Percentiles rank a stretch among this genome's conserved stretches.
Evolutionary conservation across 345 rosid species (phyloP).

Genomic region (Microthlaspi erraticum): DNA sequence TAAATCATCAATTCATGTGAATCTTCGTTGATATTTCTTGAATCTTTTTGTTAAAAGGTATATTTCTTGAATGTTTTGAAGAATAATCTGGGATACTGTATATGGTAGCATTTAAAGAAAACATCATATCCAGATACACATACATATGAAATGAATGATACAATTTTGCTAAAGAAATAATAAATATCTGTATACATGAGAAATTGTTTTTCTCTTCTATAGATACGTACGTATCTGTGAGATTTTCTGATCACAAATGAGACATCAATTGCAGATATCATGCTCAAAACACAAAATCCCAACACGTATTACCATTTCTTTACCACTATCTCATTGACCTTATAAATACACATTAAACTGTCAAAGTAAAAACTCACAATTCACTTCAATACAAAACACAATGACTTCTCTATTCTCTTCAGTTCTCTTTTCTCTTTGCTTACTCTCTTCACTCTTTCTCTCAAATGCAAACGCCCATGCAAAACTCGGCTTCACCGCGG

Average conservation of each 20-base stretch:
- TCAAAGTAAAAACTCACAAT: slow-evolving; percentile 3
- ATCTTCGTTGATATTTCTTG: background rate
- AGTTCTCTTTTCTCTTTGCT: slow-evolving; percentile 18
- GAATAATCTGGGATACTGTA: background rate
- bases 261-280: slow-evolving; percentile 5
- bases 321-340: background rate
- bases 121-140: background rate
- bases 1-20: background rate
- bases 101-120: background rate
- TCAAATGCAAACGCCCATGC: slow-evolving; percentile 30
- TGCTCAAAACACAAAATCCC: background rate
- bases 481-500: slow-evolving; percentile 42
- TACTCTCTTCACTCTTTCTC: slow-evolving; percentile 31
- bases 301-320: background rate
- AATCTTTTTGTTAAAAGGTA: background rate
- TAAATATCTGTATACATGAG: background rate
- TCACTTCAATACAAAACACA: background rate
- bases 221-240: background rate
- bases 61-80: background rate
- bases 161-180: background rate
- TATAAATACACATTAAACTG: slow-evolving; percentile 24
- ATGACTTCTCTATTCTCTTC: slow-evolving; percentile 33
- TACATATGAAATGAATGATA: slow-evolving; percentile 7
- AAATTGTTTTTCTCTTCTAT: background rate
- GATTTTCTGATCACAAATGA: slow-evolving; percentile 4